These are phyloP conservation scores for Oenanthe javanica DNA, from an alignment of 140 eudicot species.

Conservation along the genomic window DNA sequence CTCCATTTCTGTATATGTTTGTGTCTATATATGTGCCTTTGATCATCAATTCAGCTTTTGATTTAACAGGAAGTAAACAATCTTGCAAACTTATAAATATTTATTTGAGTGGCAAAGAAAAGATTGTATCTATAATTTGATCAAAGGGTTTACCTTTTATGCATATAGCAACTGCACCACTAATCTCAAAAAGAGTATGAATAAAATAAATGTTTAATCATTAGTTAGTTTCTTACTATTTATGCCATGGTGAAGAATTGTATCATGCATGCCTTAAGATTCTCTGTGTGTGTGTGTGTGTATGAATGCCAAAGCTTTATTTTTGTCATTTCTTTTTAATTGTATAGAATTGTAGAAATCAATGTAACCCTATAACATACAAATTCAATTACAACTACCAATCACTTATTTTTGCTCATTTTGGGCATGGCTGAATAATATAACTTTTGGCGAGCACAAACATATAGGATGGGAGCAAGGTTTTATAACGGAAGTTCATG, in stretches of 20 bases:
- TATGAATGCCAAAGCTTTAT: neutral
- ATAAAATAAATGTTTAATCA: neutral
- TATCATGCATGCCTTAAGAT: neutral
- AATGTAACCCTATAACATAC: neutral
- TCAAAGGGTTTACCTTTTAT: neutral
- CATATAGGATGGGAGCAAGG: constrained; percentile 6
- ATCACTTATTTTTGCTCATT: neutral
- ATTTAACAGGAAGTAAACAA: neutral
- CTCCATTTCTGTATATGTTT: neutral
- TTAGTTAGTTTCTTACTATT: neutral
- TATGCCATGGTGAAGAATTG: neutral
- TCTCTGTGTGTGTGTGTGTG: neutral
- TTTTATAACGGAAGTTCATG: constrained; percentile 12
- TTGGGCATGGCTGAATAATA: neutral
- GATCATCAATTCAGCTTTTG: neutral
- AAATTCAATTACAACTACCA: neutral
- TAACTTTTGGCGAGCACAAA: constrained; percentile 14
- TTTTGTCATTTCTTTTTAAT: neutral
- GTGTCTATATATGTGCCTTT: neutral
- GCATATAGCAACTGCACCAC: neutral
- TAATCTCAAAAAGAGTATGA: neutral
- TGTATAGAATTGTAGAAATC: neutral
- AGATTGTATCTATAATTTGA: neutral
- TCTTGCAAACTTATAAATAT: neutral
- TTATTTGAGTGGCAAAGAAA: neutral